Evolutionary conservation across 805 yeast genomes (phyloP).

Genomic region (Kodamaea sagamina): DNA sequence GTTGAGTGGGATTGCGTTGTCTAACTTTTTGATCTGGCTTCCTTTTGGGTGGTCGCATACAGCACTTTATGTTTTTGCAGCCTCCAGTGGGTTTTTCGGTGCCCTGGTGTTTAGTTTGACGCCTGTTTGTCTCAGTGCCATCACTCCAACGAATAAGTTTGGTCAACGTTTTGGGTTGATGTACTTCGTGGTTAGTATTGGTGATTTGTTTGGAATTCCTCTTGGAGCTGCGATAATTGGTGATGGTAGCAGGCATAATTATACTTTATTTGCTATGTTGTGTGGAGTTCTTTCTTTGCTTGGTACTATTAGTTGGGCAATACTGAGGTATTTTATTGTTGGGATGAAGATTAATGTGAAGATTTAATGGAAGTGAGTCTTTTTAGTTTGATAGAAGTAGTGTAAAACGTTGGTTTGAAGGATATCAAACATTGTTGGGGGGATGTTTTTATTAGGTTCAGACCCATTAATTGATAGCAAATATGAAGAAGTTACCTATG

Average conservation of each 20-base stretch:
- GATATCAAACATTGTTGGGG: no score
- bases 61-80: constrained; percentile 54
- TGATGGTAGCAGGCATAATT: constrained; percentile 27
- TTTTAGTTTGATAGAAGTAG: no score
- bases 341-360: constrained; percentile 24
- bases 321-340: constrained; percentile 33
- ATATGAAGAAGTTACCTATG: no score
- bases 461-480: no score
- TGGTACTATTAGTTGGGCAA: constrained; percentile 31
- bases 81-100: constrained; percentile 56
- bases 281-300: constrained; percentile 32
- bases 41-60: constrained; percentile 55
- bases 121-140: constrained; percentile 69
- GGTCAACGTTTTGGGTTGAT: constrained; percentile 71
- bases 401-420: no score
- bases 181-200: constrained; percentile 56
- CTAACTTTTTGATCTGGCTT: constrained; percentile 61
- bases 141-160: constrained; percentile 62
- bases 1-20: constrained; percentile 45
- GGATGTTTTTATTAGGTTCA: no score
- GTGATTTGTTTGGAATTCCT: constrained; percentile 40
- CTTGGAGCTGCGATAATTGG: constrained; percentile 40
- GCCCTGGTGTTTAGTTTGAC: constrained; percentile 65
- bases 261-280: constrained; percentile 34
- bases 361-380: no score